A percentile compares a stretch with the other conserved stretches of the same genome.
Evolutionary conservation across 805 yeast genomes (phyloP).

Genomic region (Ogataea nitratoaversa): DNA sequence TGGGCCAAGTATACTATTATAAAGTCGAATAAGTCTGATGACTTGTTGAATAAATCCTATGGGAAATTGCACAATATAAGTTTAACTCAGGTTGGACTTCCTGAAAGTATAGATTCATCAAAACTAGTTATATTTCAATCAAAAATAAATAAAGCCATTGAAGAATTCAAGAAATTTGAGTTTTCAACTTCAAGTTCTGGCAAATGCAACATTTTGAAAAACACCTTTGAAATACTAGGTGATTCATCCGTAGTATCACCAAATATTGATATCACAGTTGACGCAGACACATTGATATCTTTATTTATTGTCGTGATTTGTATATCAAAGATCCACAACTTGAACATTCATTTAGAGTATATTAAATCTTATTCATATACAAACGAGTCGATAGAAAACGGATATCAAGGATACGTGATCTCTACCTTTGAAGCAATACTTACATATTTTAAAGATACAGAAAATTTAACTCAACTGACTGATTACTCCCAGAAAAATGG

Average conservation of each 20-base stretch:
- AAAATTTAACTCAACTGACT: conserved; percentile 35
- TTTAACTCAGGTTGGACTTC: conserved; percentile 48
- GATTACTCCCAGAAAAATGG: conserved; percentile 43
- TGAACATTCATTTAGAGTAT: conserved; percentile 64
- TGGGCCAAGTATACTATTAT: conserved; percentile 45
- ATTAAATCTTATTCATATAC: conserved; percentile 53
- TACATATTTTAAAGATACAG: conserved; percentile 47
- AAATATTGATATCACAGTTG: conserved; percentile 37
- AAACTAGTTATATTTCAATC: conserved; percentile 32
- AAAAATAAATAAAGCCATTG: conserved; percentile 47
- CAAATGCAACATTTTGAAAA: conserved; percentile 46
- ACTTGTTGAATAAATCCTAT: conserved; percentile 28
- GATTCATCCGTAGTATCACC: conserved; percentile 1
- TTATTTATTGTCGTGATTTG: conserved; percentile 67
- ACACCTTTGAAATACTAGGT: conserved; percentile 45
- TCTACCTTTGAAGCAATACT: conserved; percentile 84
- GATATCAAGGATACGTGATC: conserved; percentile 69
- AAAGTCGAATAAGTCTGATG: conserved; percentile 11
- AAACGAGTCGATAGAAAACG: conserved; percentile 43
- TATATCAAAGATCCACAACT: conserved; percentile 51
- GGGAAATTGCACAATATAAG: conserved; percentile 37
- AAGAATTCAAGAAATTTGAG: conserved; percentile 44
- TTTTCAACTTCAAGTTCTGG: conserved; percentile 42
- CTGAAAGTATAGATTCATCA: conserved; percentile 20
- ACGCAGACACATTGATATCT: conserved; percentile 80